Evolutionary conservation across 2,329 filamentous ascomycete species (phyloP).

Genomic region (Juglanconis juglandina): DNA sequence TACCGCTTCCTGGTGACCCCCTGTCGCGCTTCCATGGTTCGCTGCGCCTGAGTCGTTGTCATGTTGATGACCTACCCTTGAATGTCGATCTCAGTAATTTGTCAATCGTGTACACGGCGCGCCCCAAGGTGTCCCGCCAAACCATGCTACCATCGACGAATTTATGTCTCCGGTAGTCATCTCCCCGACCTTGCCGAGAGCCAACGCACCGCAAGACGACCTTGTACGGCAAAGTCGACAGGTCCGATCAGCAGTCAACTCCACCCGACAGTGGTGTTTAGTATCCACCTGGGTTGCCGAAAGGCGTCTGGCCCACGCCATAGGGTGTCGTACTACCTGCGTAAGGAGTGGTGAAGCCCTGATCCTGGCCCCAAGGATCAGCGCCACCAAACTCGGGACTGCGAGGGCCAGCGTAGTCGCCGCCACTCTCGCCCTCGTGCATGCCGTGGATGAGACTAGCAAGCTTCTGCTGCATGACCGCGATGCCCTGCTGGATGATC

Average conservation of each 20-base stretch:
- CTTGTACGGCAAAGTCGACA: no score
- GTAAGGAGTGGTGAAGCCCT: slow-evolving; percentile 69
- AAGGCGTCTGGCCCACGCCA: slow-evolving; percentile 40
- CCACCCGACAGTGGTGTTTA: not conserved
- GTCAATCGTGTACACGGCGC: no score
- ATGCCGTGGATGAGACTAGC: slow-evolving; percentile 63
- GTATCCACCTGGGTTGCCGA: slow-evolving; percentile 49
- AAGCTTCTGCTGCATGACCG: slow-evolving; percentile 84
- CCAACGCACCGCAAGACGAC: no score
- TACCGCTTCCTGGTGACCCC: not conserved
- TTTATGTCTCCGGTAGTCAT: no score
- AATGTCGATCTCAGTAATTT: no score
- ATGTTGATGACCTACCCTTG: no score
- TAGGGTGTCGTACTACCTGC: slow-evolving; percentile 44
- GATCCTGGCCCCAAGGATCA: slow-evolving; percentile 52
- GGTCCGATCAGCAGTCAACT: no score
- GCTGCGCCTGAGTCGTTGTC: not conserved
- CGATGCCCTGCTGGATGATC: slow-evolving; percentile 85
- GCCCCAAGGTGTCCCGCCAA: no score
- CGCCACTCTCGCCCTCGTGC: slow-evolving; percentile 46
- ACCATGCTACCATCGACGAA: no score
- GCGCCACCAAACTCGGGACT: slow-evolving; percentile 64
- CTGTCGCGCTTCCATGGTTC: not conserved
- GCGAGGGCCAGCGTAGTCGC: slow-evolving; percentile 60
- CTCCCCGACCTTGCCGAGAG: no score